Conservation (phyloP, 257 asterid species). For the Echium plantagineum region DNA sequence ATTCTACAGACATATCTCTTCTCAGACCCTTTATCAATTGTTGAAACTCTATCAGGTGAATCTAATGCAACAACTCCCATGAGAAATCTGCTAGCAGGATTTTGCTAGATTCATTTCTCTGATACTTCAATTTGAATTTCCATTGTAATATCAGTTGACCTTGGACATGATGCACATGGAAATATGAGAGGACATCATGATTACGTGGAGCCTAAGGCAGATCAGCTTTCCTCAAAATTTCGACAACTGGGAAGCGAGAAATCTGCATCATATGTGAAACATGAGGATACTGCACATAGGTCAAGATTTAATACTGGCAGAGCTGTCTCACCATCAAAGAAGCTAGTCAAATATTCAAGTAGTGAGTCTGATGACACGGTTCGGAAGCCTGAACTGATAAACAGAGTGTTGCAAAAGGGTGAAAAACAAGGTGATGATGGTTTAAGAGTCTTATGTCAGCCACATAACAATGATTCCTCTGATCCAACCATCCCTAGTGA, state of each 20-base stretch:
- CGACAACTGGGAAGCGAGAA: constrained; percentile 35
- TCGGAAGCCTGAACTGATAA: constrained; percentile 25
- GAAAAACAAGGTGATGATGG: constrained; percentile 26
- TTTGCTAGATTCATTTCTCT: not conserved
- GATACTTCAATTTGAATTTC: constrained; percentile 13
- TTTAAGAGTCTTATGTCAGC: constrained; percentile 29
- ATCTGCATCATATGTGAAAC: constrained; percentile 30
- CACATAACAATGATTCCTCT: constrained; percentile 25
- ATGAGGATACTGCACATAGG: constrained; percentile 27
- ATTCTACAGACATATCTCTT: constrained; percentile 75
- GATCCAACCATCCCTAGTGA: constrained; percentile 69
- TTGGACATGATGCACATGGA: constrained; percentile 30
- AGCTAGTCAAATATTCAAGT: constrained; percentile 36
- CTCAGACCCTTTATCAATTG: constrained; percentile 70
- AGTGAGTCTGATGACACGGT: constrained; percentile 35
- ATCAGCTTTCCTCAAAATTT: constrained; percentile 28
- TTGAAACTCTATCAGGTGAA: constrained; percentile 80
- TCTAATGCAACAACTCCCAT: not conserved
- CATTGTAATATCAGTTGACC: constrained; percentile 36
- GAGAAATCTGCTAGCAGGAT: constrained; percentile 13
- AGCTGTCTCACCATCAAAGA: constrained; percentile 39
- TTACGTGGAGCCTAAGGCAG: constrained; percentile 18
- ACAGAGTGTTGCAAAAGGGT: constrained; percentile 28
- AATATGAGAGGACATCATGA: constrained; percentile 34
- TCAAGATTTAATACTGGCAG: constrained; percentile 32